Evolutionary conservation across 768 basidiomycete species (phyloP), one percentile per base, ranked within the genome.

Genomic region (Flagelloscypha sp.): DNA sequence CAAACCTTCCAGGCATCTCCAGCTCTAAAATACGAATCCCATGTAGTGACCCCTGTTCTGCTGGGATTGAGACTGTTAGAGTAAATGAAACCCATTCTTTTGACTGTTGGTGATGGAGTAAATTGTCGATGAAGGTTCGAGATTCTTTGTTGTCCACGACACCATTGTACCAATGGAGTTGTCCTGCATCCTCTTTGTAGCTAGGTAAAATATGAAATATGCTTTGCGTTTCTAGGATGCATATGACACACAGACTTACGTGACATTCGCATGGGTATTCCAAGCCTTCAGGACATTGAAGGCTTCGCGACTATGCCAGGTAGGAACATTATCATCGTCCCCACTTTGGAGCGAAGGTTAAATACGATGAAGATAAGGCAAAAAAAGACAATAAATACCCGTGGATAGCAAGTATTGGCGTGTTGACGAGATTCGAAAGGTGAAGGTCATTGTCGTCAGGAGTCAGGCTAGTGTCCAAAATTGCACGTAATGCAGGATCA

Each of bases 381-480:
- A 11, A 6, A 30, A 33, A 31, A n/a, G 18, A 30, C n/a, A 47
- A 16, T 15, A 44, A 68, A 44, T 47, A 79, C 84, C 85, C 92
- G 47, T 94, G 83, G 24, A 93, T 65, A 1, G 79, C 86, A 9
- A 90, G 62, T 1, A 87, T 59, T 1, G 80, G 79, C 0, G 65
- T 78, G 33, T 78, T 66, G 1, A 68, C 76, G 7, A 90, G 57
- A 49, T 95, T 95, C 2, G 81, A 75, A 15, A 89, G 46, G 58
- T 89, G 83, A 3, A 93, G 54, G 48, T 94, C 88, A 50, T 94
- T 89, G 56, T 93, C 86, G 43, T 90, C 89, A 3, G 83, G 75
- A 1, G 80, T 79, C 17, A 92, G 62, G 1, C 84, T 76, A 2
- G 76, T 66, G 38, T 83, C 75, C 10, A 95, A 66, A 33, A 94